Base-by-base conservation (phyloP, 257 asterid species). In the Cinchona pubescens region DNA sequence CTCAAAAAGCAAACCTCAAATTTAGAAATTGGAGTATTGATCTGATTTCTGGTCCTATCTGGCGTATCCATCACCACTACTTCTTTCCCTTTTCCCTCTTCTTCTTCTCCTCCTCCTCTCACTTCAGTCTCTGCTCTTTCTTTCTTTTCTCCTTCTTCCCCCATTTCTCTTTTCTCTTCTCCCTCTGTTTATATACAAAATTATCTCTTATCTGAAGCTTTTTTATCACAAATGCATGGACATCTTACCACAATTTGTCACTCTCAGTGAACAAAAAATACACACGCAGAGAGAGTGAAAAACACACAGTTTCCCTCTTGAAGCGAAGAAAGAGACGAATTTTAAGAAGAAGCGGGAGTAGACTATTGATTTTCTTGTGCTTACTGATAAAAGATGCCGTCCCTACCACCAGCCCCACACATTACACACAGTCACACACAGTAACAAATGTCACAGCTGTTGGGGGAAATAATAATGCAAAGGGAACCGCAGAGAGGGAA, bases 21-120 rank as follows among this genome's bases (percentile, higher is more conserved):
- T 78, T 85, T 92, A 83, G 82, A 72, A 16, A 83, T 30, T 46
- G 96, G 86, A 0, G 88, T 70, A 7, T 87, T 84, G 90, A 92
- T 92, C 94, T 94, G 97, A 81, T 27, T 84, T 85, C 85, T 90
- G 86, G 86, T 86, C 84, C 92, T 88, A 68, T 89, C 92, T 2
- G 98, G 98, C 59, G 98, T 94, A 65, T 89, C 98, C 97, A 92
- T 90, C 78, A 88, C 88, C 78, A 81, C 90, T 43, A 70, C 83
- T 30, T 79, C 88, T 71, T 79, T 80, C 69, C 74, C 86, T 73
- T 85, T 87, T 40, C 78, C 84, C n/a, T n/a, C 79, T 66, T 75
- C 80, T 37, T 56, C 75, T 32, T n/a, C n/a, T n/a, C n/a, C n/a
- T n/a, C n/a, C n/a, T n/a, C n/a, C n/a, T n/a, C n/a, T n/a, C n/a